Conservation (phyloP, 441 rosid genomes). For the Caryocar brasiliense region DNA sequence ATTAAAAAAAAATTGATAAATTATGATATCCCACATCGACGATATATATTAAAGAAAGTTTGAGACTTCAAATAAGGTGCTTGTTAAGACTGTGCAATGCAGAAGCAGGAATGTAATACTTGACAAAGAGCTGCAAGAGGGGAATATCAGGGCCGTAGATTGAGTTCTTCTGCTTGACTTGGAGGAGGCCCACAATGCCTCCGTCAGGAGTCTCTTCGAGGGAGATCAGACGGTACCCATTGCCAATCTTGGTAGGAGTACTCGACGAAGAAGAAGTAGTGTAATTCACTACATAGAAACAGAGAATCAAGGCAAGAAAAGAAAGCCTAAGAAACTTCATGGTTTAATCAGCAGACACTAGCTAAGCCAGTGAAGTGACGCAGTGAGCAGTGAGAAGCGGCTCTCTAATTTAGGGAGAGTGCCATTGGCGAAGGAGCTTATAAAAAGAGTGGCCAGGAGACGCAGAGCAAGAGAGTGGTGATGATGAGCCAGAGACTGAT, state of each 20-base stretch:
- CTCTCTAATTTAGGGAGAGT: no score
- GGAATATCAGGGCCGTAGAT: conserved; percentile 82
- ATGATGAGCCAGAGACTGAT: no score
- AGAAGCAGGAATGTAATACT: conserved; percentile 23
- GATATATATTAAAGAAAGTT: no score
- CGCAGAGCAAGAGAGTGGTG: not conserved
- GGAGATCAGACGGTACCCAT: conserved; percentile 83
- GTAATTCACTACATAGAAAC: conserved; percentile 13
- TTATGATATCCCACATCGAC: no score
- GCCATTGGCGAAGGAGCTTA: no score
- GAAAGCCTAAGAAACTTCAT: not conserved
- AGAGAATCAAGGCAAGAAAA: conserved; percentile 18
- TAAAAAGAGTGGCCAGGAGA: not conserved
- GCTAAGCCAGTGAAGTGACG: no score
- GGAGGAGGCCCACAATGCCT: conserved; percentile 62
- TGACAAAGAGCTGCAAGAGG: conserved; percentile 61
- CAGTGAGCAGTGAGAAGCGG: not conserved
- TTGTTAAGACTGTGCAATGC: not conserved
- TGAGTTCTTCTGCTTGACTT: conserved; percentile 57
- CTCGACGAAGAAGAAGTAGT: conserved; percentile 22
- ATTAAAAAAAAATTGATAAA: not conserved
- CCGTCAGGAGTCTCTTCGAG: conserved; percentile 68
- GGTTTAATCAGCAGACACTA: no score
- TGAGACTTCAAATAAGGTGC: no score
- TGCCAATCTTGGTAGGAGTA: conserved; percentile 46